These are phyloP conservation scores for Madurella mycetomatis DNA, from an alignment of 2,329 filamentous ascomycete species.

Conservation along the genomic window DNA sequence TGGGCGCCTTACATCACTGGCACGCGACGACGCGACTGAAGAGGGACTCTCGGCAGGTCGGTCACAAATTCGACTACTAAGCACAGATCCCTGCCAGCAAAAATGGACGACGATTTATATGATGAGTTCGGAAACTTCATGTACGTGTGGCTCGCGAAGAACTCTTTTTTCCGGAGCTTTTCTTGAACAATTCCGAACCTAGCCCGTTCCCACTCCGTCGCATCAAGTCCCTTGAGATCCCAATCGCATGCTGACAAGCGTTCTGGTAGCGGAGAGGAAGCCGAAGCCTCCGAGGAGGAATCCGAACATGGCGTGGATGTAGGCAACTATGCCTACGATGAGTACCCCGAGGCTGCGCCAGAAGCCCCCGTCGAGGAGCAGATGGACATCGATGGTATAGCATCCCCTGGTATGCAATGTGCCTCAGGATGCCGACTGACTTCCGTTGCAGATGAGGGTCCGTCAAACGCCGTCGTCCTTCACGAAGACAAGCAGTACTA, in stretches of 20 bases:
- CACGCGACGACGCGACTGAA: constrained; percentile 22
- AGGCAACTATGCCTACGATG: constrained; percentile 77
- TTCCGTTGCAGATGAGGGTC: constrained; percentile 60
- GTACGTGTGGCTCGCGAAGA: constrained; percentile 8
- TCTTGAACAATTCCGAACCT: neutral
- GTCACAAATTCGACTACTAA: neutral
- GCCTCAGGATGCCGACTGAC: constrained; percentile 6
- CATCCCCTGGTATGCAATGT: constrained; percentile 2
- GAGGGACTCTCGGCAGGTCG: neutral
- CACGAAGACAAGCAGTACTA: constrained; percentile 99
- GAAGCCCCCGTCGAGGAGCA: constrained; percentile 70
- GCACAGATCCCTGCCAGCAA: constrained; percentile 12
- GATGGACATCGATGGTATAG: constrained; percentile 87
- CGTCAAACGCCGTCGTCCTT: constrained; percentile 93
- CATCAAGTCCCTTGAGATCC: neutral
- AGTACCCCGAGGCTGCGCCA: constrained; percentile 59
- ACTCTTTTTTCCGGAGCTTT: neutral
- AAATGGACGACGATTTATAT: constrained; percentile 30
- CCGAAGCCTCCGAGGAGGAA: constrained; percentile 77
- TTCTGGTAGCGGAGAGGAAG: constrained; percentile 63
- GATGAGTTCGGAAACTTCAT: constrained; percentile 32
- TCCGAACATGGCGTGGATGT: constrained; percentile 72
- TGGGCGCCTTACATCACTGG: constrained; percentile 18
- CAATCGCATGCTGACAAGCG: constrained; percentile 11
- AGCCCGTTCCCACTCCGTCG: neutral